Evolutionary conservation across 129 eudicot species (phyloP).

Genomic region (Glebionis coronaria): DNA sequence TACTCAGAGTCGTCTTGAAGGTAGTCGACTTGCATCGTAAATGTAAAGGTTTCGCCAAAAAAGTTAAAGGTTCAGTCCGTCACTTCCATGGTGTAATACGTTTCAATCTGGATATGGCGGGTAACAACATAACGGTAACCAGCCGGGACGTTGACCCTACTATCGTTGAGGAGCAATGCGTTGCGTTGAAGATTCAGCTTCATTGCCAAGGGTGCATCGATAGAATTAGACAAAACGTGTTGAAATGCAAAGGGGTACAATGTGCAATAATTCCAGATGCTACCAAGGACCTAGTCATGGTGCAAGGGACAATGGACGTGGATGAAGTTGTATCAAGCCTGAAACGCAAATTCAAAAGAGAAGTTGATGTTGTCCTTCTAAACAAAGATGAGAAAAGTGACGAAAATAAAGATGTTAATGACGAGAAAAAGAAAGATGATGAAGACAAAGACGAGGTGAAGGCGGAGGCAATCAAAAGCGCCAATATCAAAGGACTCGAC

Average conservation of each 20-base stretch:
- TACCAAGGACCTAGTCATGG: constrained; percentile 54
- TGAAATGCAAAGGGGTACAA: constrained; percentile 64
- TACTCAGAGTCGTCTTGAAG: constrained; percentile 47
- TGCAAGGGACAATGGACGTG: constrained; percentile 70
- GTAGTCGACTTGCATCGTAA: constrained; percentile 82
- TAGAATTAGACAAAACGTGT: constrained; percentile 49
- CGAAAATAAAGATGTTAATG: constrained; percentile 15
- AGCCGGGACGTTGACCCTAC: constrained; percentile 72
- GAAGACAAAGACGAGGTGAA: constrained; percentile 28
- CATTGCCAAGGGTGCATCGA: constrained; percentile 81
- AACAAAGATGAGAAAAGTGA: constrained; percentile 25
- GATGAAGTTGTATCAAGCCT: no score
- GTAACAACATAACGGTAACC: constrained; percentile 55
- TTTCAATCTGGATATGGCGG: constrained; percentile 47
- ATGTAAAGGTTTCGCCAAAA: constrained; percentile 87
- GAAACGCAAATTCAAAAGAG: constrained; percentile 49
- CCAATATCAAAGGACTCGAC: no score
- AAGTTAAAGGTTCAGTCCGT: constrained; percentile 48
- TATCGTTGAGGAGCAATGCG: constrained; percentile 48
- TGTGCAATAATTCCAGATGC: constrained; percentile 40
- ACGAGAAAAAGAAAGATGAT: not conserved
- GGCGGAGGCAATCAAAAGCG: constrained; percentile 3
- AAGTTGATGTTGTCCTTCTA: constrained; percentile 49
- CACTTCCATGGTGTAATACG: constrained; percentile 47
- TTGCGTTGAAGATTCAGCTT: constrained; percentile 60